Evolutionary conservation across 208 protist species (phyloP).

Genomic region (Trypanosoma scelopori): DNA sequence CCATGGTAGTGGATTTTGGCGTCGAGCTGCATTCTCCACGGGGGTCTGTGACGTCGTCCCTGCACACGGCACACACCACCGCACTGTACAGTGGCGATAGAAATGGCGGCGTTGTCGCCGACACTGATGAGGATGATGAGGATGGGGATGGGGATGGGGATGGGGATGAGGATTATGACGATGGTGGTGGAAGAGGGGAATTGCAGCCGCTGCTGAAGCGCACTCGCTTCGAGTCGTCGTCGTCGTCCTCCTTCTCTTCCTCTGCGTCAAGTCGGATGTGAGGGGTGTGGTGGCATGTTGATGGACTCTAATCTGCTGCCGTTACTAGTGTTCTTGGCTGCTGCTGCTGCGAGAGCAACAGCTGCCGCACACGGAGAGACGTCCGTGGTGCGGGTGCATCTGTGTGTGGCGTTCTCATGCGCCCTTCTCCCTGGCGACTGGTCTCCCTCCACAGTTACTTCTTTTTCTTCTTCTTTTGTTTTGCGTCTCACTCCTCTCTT

Average conservation of each 20-base stretch:
- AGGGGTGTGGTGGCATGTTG: not conserved
- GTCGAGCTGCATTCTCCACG: slow-evolving; percentile 32
- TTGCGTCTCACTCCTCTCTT: not conserved
- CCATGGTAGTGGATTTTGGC: slow-evolving; percentile 43
- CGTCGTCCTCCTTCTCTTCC: too few species aligned
- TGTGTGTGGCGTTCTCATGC: too few species aligned
- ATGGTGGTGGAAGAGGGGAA: not conserved
- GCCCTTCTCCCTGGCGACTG: not conserved
- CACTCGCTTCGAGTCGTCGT: slow-evolving; percentile 19
- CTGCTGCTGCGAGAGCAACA: not conserved
- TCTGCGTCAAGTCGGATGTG: not conserved
- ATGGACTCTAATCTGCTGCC: not conserved
- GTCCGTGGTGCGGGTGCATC: not conserved
- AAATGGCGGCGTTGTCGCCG: not conserved
- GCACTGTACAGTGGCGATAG: too few species aligned
- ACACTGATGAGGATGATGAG: not conserved
- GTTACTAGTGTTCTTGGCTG: not conserved
- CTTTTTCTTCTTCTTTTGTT: slow-evolving; percentile 4
- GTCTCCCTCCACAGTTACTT: not conserved
- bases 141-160: not conserved
- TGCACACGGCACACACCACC: too few species aligned
- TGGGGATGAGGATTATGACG: slow-evolving; percentile 10
- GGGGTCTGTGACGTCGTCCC: not conserved
- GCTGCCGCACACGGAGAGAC: too few species aligned
- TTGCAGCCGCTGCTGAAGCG: slow-evolving; percentile 17